phyloP scores from a whole-genome alignment of 805 yeast species.

The Tetrapisispora nanseiensis region DNA sequence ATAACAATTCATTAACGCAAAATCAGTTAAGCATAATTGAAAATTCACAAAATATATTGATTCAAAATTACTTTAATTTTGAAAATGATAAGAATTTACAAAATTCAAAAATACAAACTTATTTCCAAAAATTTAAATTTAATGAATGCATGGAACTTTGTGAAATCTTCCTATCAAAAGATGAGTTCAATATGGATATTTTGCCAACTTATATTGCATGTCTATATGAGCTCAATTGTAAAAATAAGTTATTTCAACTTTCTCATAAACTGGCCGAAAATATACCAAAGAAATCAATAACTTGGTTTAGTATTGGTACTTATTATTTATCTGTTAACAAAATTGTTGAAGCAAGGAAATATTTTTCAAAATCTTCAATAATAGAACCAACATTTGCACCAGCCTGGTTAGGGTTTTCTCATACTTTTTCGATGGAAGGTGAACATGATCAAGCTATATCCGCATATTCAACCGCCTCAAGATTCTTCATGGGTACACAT shows the following conservation, averaged over 20 bases:
- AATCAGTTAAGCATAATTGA: conserved; percentile 52
- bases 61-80: conserved; percentile 57
- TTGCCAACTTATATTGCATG: conserved; percentile 77
- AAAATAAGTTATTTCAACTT: conserved; percentile 65
- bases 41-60: conserved; percentile 56
- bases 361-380: conserved; percentile 80
- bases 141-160: conserved; percentile 67
- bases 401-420: conserved; percentile 98
- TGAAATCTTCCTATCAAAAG: conserved; percentile 45
- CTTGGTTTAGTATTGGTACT: conserved; percentile 90
- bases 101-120: conserved; percentile 55
- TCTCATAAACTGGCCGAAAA: conserved; percentile 81
- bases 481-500: conserved; percentile 85
- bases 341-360: conserved; percentile 73
- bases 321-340: conserved; percentile 72
- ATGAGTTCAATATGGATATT: conserved; percentile 60
- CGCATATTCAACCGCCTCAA: conserved; percentile 91
- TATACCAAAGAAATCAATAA: conserved; percentile 69
- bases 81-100: conserved; percentile 62
- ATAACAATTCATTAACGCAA: neutral
- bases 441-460: conserved; percentile 98
- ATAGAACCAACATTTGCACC: conserved; percentile 84
- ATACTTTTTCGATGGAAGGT: conserved; percentile 95
- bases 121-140: conserved; percentile 69
- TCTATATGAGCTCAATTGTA: conserved; percentile 73